Evolutionary conservation across 1,284 basidiomycete genomes (phyloP), one percentile per base, ranked within the genome.

Genomic region (Afroboletus lepidellus): DNA sequence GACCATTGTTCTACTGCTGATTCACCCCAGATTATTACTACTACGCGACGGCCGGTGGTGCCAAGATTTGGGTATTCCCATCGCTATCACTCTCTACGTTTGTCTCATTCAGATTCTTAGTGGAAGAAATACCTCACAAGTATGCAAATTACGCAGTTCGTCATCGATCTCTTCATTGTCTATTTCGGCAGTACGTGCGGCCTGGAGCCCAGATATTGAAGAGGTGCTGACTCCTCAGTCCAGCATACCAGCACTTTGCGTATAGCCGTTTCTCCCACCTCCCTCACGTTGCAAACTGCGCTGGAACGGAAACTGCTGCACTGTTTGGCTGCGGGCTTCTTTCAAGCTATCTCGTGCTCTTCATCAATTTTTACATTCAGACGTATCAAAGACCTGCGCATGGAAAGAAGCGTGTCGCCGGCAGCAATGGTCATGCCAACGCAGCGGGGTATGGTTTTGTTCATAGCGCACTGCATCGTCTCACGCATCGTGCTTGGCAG

Each of bases 81-180:
- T 55, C 6, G n/a, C 50, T 25, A 5, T 15, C 21, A 18, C 32
- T 48, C 20, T 41, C 41, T 1, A 18, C 13, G 36, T 43, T 23
- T 48, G 1, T 51, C 56, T 55, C 33, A 57, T 29, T 32, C 41
- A 25, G 38, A 6, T 45, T 4, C 46, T 54, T 59, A 92, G 90
- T 98, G 95, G 94, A 98, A 98, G 79, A 94, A 95, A 74, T 92
- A 94, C 72, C 76, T 98, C 59, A 98, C 96, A 44, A 85, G 83
- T 34, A 88, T 97, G 83, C 97, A 99, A 76, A 99, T 99, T 67
- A 82, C 80, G 37, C 95, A 98, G 74, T 98, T 98, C 69, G 72
- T 98, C 59, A 87, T 98, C 63, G 94, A 98, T 74, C 75, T 98
- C 34, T 82, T 82, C 69, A 75, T 90, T 58, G 91, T 94, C 60